Evolutionary conservation across 2,329 filamentous ascomycete species (phyloP), one percentile per base, ranked within the genome.

Genomic region (Pestalotiopsis sp.): DNA sequence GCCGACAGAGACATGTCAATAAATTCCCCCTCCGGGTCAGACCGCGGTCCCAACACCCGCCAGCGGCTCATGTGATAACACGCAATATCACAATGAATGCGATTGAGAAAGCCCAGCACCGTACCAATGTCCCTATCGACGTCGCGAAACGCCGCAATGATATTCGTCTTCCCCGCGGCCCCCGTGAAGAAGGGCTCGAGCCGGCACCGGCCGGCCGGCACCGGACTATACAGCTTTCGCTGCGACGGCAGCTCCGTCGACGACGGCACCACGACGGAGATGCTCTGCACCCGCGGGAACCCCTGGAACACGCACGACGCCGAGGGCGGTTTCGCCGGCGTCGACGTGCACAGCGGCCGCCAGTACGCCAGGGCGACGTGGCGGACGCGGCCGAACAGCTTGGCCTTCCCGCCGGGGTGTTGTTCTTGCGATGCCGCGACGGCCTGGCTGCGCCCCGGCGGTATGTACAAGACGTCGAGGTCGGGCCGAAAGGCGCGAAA

Each of bases 361-460:
- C 61, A 64, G 61, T 23, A 64, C n/a, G n/a, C 39, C 38, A 64
- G 38, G 38, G 61, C 61, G 7, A 64, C 38, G 39, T 64, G 61
- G 25, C 39, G 61, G 4, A 49, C 61, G 39, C 11, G 27, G 38
- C 12, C n/a, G 4, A 49, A 31, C 9, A 31, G 39, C 36, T n/a
- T 36, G 31, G 31, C 31, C 2, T 36, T 36, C 2, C 7, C 7
- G 31, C 31, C 31, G 6, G 7, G 31, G 2, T 36, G 31, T 9
- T 36, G 31, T 36, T 36, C 7, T 2, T 36, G 27, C 1, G 2
- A 14, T 17, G 59, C 27, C 12, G 2, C 13, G 3, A 36, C 27
- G 13, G 59, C 59, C 31, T 23, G 36, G 59, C 9, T 20, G 25
- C 31, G 36, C 9, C 23, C n/a, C 14, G 20, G n/a, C 55, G 49